phyloP scores from a whole-genome alignment of 768 basidiomycete species.

The Russula ochroleuca region DNA sequence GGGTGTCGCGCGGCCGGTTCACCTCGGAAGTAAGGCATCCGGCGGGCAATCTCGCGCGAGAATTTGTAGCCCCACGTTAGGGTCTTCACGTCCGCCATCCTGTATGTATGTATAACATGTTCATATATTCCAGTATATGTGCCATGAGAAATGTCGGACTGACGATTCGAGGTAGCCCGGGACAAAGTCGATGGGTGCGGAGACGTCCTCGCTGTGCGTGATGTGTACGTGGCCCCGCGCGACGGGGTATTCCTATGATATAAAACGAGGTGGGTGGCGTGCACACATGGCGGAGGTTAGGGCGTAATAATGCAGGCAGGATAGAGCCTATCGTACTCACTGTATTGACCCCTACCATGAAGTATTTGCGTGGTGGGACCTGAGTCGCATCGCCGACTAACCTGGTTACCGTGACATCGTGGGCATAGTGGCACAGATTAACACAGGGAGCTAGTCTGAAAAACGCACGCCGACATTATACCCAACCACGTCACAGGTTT shows the following conservation, averaged over 20 bases:
- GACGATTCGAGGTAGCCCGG: constrained; percentile 29
- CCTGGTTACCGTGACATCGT: neutral
- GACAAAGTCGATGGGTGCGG: constrained; percentile 29
- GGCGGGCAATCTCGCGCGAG: constrained; percentile 49
- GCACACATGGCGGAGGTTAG: too few species aligned
- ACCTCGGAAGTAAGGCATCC: constrained; percentile 45
- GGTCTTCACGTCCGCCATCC: constrained; percentile 38
- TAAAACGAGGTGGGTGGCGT: too few species aligned
- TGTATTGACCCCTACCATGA: constrained; percentile 15
- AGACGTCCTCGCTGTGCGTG: constrained; percentile 26
- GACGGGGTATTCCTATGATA: constrained; percentile 25
- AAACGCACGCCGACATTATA: constrained; percentile 23
- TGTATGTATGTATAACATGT: neutral
- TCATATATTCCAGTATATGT: too few species aligned
- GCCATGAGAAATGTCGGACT: neutral
- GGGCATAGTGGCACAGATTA: neutral
- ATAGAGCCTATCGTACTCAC: neutral
- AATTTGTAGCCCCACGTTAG: constrained; percentile 54
- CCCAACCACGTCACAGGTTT: constrained; percentile 29
- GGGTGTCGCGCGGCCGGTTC: constrained; percentile 34
- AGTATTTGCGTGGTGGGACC: constrained; percentile 28
- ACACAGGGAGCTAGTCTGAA: too few species aligned
- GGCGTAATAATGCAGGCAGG: neutral
- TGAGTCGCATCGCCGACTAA: neutral
- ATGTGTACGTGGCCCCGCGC: constrained; percentile 30